Conservation (phyloP, 805 yeast genomes). For the Lachancea meyersii region DNA sequence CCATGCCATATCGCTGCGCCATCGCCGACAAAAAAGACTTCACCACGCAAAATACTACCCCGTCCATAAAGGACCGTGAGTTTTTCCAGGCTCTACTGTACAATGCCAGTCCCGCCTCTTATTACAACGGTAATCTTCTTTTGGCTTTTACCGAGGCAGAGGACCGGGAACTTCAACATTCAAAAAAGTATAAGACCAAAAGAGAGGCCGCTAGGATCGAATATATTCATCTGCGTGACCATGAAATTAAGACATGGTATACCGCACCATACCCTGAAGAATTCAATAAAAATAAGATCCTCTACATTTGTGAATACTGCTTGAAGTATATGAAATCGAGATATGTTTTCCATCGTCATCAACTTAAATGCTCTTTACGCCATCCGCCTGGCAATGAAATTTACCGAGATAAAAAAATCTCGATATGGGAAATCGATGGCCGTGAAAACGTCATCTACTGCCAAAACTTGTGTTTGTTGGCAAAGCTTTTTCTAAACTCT, state of each 20-base stretch:
- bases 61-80: constrained; percentile 45
- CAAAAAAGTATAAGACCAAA: constrained; percentile 11
- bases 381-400: constrained; percentile 92
- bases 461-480: constrained; percentile 82
- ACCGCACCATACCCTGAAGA: constrained; percentile 91
- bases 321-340: constrained; percentile 71
- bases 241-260: constrained; percentile 85
- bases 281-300: constrained; percentile 52
- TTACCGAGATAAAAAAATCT: constrained; percentile 58
- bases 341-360: constrained; percentile 62
- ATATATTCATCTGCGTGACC: constrained; percentile 62
- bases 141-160: constrained; percentile 23
- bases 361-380: constrained; percentile 58
- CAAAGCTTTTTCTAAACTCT: constrained; percentile 83
- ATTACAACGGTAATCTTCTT: constrained; percentile 34
- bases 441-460: constrained; percentile 74
- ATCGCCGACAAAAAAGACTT: constrained; percentile 50
- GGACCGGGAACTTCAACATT: constrained; percentile 17
- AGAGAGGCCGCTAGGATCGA: constrained; percentile 37
- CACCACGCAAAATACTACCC: constrained; percentile 55
- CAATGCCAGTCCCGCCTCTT: constrained; percentile 37
- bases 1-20: constrained; percentile 61
- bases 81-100: constrained; percentile 40
- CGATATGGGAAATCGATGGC: constrained; percentile 92
- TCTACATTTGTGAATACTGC: constrained; percentile 81